A percentile compares a stretch with the other conserved stretches of the same genome.
These are phyloP conservation scores for Neopestalotiopsis sp. DNA, from an alignment of 2,329 filamentous ascomycete genomes.

Conservation along the genomic window DNA sequence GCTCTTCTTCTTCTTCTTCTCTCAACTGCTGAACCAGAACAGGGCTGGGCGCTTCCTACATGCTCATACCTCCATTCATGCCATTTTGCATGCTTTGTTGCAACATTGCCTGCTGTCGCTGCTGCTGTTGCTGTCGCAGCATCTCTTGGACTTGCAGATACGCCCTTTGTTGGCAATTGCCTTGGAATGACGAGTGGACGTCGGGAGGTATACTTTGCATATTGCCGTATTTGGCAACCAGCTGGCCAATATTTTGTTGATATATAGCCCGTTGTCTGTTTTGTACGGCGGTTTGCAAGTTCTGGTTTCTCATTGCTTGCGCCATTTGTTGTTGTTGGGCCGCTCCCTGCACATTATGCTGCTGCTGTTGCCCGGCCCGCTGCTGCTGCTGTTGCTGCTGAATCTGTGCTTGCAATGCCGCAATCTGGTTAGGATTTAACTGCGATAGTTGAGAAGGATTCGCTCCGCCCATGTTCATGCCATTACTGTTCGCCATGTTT, in stretches of 20 bases:
- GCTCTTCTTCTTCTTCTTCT: slow-evolving; percentile 23
- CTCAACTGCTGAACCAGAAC: neutral
- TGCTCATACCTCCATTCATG: slow-evolving; percentile 50
- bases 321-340: slow-evolving; percentile 22
- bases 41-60: slow-evolving; percentile 22
- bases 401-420: slow-evolving; percentile 40
- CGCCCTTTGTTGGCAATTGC: slow-evolving; percentile 46
- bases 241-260: slow-evolving; percentile 40
- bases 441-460: slow-evolving; percentile 36
- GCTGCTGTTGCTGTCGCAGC: slow-evolving; percentile 28
- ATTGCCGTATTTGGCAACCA: slow-evolving; percentile 46
- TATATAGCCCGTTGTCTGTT: slow-evolving; percentile 46
- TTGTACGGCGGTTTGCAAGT: slow-evolving; percentile 37
- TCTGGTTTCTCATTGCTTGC: neutral
- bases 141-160: slow-evolving; percentile 22
- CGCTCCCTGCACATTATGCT: slow-evolving; percentile 2
- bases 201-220: slow-evolving; percentile 54
- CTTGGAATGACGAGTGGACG: slow-evolving; percentile 49
- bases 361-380: slow-evolving; percentile 21
- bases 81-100: slow-evolving; percentile 47
- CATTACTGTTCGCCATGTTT: slow-evolving; percentile 47
- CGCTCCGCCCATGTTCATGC: slow-evolving; percentile 29
- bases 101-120: slow-evolving; percentile 37
- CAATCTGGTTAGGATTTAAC: too few relatives aligned
- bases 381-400: slow-evolving; percentile 39